Evolutionary conservation across 495 filamentous ascomycete species (phyloP).

Genomic region (Penicillium nucicola): DNA sequence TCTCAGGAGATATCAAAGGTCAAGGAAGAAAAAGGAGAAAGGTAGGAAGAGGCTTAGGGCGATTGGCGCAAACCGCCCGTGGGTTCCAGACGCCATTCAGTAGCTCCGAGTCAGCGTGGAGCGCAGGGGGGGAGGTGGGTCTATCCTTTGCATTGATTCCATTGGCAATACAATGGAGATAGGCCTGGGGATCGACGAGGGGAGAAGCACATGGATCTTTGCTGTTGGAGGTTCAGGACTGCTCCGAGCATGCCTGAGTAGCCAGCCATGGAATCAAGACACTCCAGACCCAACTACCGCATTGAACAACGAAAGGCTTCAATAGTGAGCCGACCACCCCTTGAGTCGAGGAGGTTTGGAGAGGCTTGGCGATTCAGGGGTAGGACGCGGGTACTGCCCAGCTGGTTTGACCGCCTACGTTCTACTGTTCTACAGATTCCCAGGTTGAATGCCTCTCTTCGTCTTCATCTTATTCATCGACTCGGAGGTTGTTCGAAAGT

Average conservation of each 20-base stretch:
- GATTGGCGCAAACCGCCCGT: slow-evolving; percentile 26
- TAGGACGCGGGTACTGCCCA: neutral
- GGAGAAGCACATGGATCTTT: neutral
- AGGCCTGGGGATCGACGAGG: slow-evolving; percentile 22
- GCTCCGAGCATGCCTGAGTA: neutral
- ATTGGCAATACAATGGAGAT: slow-evolving; percentile 20
- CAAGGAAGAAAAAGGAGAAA: slow-evolving; percentile 16
- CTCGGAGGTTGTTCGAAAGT: neutral
- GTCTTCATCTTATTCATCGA: too few relatives aligned
- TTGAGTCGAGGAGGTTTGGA: slow-evolving; percentile 23
- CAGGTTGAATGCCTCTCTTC: too few relatives aligned
- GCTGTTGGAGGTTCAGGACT: neutral
- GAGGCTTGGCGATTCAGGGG: slow-evolving; percentile 15
- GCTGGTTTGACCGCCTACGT: neutral
- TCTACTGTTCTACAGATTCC: too few relatives aligned
- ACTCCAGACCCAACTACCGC: neutral
- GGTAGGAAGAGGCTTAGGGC: slow-evolving; percentile 8
- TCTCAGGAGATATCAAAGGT: slow-evolving; percentile 7
- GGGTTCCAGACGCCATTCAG: slow-evolving; percentile 15
- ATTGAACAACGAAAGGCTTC: slow-evolving; percentile 19
- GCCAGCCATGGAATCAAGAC: neutral
- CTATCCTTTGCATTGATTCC: slow-evolving; percentile 11
- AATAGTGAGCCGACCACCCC: slow-evolving; percentile 22
- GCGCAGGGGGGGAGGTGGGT: slow-evolving; percentile 5
- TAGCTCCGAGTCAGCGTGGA: slow-evolving; percentile 19